These are phyloP conservation scores for Kitagawia praeruptora DNA, from an alignment of 129 eudicot genomes.

Conservation along the genomic window DNA sequence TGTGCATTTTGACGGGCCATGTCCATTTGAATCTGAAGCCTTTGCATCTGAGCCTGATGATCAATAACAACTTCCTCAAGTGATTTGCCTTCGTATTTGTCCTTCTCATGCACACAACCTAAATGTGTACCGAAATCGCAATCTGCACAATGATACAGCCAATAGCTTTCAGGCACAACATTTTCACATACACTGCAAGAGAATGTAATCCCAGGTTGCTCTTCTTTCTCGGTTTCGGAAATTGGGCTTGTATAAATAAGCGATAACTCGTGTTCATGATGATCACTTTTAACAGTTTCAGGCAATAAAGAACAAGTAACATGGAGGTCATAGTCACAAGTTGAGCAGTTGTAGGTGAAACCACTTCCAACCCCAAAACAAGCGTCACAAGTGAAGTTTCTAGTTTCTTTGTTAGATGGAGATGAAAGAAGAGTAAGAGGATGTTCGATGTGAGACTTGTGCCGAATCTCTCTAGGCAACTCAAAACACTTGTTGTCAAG, in stretches of 20 bases:
- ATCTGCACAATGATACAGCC: slow-evolving; percentile 49
- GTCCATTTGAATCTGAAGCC: not conserved
- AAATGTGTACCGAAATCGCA: slow-evolving; percentile 65
- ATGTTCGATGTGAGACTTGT: slow-evolving; percentile 61
- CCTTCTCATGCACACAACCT: slow-evolving; percentile 40
- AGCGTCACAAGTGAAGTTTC: slow-evolving; percentile 48
- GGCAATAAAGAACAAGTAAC: slow-evolving; percentile 46
- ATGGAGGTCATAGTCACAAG: slow-evolving; percentile 61
- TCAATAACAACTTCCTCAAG: not conserved
- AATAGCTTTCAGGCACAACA: slow-evolving; percentile 38
- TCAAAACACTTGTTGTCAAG: slow-evolving; percentile 37
- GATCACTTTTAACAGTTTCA: slow-evolving; percentile 33
- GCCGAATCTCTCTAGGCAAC: slow-evolving; percentile 27
- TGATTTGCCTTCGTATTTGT: not conserved
- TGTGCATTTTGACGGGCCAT: slow-evolving; percentile 2
- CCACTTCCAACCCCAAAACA: slow-evolving; percentile 47
- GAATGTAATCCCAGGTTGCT: slow-evolving; percentile 14
- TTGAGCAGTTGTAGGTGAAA: slow-evolving; percentile 46
- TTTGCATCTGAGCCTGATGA: not conserved
- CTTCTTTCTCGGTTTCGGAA: slow-evolving; percentile 6
- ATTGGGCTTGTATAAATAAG: slow-evolving; percentile 40
- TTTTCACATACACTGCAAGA: slow-evolving; percentile 47
- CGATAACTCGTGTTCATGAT: slow-evolving; percentile 45
- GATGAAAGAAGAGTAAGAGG: slow-evolving; percentile 38
- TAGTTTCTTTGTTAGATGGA: slow-evolving; percentile 8